Evolutionary conservation across 148 eudicot genomes (phyloP).

Genomic region (Mesembryanthemum crystallinum): DNA sequence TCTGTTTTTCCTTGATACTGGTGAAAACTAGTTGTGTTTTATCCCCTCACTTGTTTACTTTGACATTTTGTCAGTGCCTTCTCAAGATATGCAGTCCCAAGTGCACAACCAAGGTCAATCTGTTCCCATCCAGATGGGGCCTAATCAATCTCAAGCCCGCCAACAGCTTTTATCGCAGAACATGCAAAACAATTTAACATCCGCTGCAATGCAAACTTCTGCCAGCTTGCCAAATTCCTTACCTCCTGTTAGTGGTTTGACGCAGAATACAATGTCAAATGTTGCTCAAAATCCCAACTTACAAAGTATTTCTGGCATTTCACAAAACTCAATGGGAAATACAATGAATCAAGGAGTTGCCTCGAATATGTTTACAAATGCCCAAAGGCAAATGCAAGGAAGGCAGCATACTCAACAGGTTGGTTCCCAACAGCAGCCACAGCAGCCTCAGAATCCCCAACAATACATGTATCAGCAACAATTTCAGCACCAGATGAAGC

Average conservation of each 20-base stretch:
- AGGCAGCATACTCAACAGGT: slow-evolving; percentile 59
- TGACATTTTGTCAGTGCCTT: slow-evolving; percentile 27
- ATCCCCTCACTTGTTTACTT: slow-evolving; percentile 15
- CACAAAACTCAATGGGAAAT: slow-evolving; percentile 65
- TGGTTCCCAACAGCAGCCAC: slow-evolving; percentile 57
- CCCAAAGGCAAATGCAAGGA: slow-evolving; percentile 74
- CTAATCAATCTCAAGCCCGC: slow-evolving; percentile 60
- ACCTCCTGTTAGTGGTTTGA: slow-evolving; percentile 52
- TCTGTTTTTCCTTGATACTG: not conserved
- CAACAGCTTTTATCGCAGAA: slow-evolving; percentile 66
- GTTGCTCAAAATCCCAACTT: slow-evolving; percentile 60
- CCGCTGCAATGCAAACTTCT: slow-evolving; percentile 58
- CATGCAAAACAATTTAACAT: slow-evolving; percentile 53
- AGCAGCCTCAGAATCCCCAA: slow-evolving; percentile 61
- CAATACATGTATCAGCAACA: slow-evolving; percentile 68
- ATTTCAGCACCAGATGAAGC: slow-evolving; percentile 55
- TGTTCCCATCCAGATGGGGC: slow-evolving; percentile 55
- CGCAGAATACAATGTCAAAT: slow-evolving; percentile 60
- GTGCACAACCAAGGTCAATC: slow-evolving; percentile 62
- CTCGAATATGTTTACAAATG: slow-evolving; percentile 59
- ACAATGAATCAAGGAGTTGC: slow-evolving; percentile 73
- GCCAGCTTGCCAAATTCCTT: slow-evolving; percentile 56
- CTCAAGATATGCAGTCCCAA: slow-evolving; percentile 68
- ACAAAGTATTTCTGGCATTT: slow-evolving; percentile 56
- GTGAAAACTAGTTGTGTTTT: not conserved